phyloP scores from a whole-genome alignment of 2,329 filamentous ascomycete genomes.

The Xylaria hypoxylon region DNA sequence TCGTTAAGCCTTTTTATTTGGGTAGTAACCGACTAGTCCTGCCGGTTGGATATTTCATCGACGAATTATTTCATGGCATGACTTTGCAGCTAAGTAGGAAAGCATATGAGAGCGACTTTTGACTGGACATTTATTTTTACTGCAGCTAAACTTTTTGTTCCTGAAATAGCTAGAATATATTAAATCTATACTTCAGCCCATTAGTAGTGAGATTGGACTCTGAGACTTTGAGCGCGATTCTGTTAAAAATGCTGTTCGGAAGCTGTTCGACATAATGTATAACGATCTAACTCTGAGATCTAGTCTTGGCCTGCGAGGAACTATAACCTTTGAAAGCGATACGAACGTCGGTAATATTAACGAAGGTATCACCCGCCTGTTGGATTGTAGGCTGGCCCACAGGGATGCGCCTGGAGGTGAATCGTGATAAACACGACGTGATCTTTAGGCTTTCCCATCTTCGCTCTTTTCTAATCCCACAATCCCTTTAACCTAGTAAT shows the following conservation, averaged over 20 bases:
- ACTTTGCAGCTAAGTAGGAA: conserved; percentile 50
- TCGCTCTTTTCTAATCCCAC: no score
- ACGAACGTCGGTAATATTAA: conserved; percentile 50
- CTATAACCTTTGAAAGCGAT: conserved; percentile 54
- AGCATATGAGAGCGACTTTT: conserved; percentile 50
- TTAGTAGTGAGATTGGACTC: conserved; percentile 53
- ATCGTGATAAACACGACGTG: no score
- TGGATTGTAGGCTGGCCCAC: no score
- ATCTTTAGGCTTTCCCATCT: no score
- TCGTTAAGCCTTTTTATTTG: neutral
- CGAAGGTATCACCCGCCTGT: no score
- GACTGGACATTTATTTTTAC: no score
- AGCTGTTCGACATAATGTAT: conserved; percentile 49
- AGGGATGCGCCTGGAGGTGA: no score
- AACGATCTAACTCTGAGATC: conserved; percentile 47
- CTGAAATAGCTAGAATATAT: conserved; percentile 53
- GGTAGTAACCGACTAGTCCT: neutral
- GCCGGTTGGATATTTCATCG: no score
- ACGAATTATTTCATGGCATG: conserved; percentile 53
- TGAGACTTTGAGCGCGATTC: conserved; percentile 51
- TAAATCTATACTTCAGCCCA: conserved; percentile 47
- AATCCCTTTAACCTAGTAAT: neutral
- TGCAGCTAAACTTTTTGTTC: conserved; percentile 54
- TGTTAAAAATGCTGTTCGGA: conserved; percentile 53
- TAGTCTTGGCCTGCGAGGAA: conserved; percentile 50